These are phyloP conservation scores for Bryum argenteum DNA, from an alignment of 225 moss, liverwort and hornwort species.

Conservation along the genomic window DNA sequence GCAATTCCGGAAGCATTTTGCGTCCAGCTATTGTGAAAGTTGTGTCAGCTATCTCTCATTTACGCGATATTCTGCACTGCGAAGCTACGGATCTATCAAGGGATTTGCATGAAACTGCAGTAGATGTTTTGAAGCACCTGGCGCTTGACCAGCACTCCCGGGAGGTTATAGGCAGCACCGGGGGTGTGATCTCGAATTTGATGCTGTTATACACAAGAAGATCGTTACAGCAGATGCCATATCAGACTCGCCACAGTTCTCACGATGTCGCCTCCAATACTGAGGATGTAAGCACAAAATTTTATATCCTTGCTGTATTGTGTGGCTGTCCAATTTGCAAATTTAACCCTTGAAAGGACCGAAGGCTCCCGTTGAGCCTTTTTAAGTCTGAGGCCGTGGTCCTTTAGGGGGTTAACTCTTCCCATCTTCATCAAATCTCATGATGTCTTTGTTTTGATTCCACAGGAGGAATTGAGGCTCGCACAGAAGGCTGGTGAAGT, in stretches of 20 bases:
- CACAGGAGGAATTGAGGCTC: slow-evolving; percentile 31
- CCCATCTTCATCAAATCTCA: slow-evolving; percentile 2
- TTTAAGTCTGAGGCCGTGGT: no score
- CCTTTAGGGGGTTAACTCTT: background rate
- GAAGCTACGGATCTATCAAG: background rate
- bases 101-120: slow-evolving; percentile 51
- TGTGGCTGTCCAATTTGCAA: background rate
- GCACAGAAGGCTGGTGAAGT: slow-evolving; percentile 56
- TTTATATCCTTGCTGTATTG: slow-evolving; percentile 10
- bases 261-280: background rate
- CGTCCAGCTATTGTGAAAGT: slow-evolving; percentile 61
- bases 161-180: slow-evolving; percentile 70
- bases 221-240: slow-evolving; percentile 23
- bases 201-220: slow-evolving; percentile 46
- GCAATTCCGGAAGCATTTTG: slow-evolving; percentile 54
- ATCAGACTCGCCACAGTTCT: slow-evolving; percentile 4
- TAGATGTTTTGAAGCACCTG: slow-evolving; percentile 63
- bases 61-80: slow-evolving; percentile 63
- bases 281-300: background rate
- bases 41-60: slow-evolving; percentile 66
- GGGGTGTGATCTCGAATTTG: slow-evolving; percentile 68
- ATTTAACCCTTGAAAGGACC: no score
- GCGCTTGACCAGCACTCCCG: slow-evolving; percentile 62
- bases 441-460: slow-evolving; percentile 14
- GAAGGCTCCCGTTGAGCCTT: no score